Base-by-base conservation (phyloP, 768 basidiomycete species). In the Saitozyma podzolica region DNA sequence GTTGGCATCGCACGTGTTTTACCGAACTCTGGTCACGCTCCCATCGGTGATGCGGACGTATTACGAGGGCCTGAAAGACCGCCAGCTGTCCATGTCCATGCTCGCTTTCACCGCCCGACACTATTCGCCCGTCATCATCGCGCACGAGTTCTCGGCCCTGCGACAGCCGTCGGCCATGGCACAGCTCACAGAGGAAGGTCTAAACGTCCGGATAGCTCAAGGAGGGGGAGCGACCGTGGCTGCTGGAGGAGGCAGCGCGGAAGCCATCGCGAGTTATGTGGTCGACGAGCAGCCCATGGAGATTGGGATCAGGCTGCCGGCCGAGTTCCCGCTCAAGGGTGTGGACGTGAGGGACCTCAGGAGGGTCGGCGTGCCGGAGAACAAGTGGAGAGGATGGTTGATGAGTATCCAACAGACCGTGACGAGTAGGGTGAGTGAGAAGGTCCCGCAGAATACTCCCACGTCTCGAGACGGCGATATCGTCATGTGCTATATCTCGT, bases 281-380 rank as follows among this genome's bases (percentile, higher is more conserved):
- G 89, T 99, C 1, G 96, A 99, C 76, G 96, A 99, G 50, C 91
- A 98, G 74, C 85, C 87, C 55, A 85, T 99, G 67, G 95, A 98
- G 80, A 87, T 99, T 61, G 86, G 84, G 45, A 81, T 98, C 64
- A 86, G 87, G 69, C 86, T 98, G 39, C 96, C 96, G 6, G 75
- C 80, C 2, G 95, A 97, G 73, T 99, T 91, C 86, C 96, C 96
- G 0, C 81, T 99, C 42, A 88, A 88, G 66, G 84, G 84, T 50
- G 88, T 97, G 37, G 93, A 94, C 70, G 86, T 97, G n/a, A 85
- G 86, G 72, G 94, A 94, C 64, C 82, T 88, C 45, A 87, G 87
- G 74, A 84, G 86, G 66, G 87, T 96, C 9, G 96, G 92, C 6
- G 92, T 98, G 8, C 86, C 89, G 16, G 93, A 95, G 73, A 87